phyloP scores from a whole-genome alignment of 768 basidiomycete genomes.

The Kwoniella pini region DNA sequence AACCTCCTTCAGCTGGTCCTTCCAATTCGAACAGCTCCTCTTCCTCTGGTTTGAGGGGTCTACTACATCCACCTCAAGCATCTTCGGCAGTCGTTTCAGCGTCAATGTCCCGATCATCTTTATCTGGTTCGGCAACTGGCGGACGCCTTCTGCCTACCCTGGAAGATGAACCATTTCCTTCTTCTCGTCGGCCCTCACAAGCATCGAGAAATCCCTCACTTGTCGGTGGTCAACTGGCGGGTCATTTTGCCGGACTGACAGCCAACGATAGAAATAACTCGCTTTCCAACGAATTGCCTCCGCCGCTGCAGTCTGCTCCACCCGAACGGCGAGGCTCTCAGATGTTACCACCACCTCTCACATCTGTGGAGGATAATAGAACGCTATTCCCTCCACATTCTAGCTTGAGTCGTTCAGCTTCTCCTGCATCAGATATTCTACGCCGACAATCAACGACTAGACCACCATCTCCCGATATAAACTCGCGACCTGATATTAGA shows the following conservation, averaged over 20 bases:
- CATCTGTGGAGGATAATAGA: conserved; percentile 4
- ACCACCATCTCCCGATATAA: conserved; percentile 28
- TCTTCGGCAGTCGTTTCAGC: conserved; percentile 26
- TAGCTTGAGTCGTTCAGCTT: conserved; percentile 8
- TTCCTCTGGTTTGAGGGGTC: conserved; percentile 6
- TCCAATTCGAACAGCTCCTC: neutral
- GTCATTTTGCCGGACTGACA: conserved; percentile 40
- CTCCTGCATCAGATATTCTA: conserved; percentile 1
- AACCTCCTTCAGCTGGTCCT: conserved; percentile 1
- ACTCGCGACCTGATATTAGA: conserved; percentile 16
- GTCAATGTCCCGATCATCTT: conserved; percentile 11
- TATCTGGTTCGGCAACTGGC: conserved; percentile 12
- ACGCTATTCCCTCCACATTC: conserved; percentile 3
- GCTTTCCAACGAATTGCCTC: conserved; percentile 21
- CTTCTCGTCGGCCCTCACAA: conserved; percentile 14
- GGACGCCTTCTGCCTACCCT: conserved; percentile 15
- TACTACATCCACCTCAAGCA: conserved; percentile 28
- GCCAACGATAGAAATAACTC: conserved; percentile 22
- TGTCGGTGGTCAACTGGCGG: conserved; percentile 41
- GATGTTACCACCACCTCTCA: conserved; percentile 7
- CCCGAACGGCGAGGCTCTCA: conserved; percentile 10
- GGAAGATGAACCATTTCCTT: conserved; percentile 1
- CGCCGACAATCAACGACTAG: conserved; percentile 24
- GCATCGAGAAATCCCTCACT: conserved; percentile 35
- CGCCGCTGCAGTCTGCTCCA: conserved; percentile 17